Evolutionary conservation across 441 rosid species (phyloP), one percentile per base, ranked within the genome.

Genomic region (Pelargonium myrrhifolium): DNA sequence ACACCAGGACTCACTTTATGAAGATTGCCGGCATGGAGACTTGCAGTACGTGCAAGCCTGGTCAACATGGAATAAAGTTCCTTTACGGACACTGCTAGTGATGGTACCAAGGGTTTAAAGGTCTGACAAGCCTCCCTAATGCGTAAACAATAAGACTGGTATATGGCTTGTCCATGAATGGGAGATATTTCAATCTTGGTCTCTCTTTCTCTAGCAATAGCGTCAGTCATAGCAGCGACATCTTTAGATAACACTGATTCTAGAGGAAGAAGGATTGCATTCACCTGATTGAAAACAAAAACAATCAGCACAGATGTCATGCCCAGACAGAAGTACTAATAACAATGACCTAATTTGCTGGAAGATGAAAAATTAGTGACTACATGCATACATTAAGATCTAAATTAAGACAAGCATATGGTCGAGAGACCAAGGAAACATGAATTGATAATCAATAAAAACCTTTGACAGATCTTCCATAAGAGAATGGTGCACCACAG

Each of bases 121-220:
- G 78, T 80, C 83, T 86, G 89, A 76, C 67, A 81, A 76, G 90
- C 86, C 80, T 93, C 99, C 83, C 87, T 84, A 78, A 89, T 75
- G 81, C 86, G 87, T 73, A 78, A 71, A 81, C 84, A 68, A 73
- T 91, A 91, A 40, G 99, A 91, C 78, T 87, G 96, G 78, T 91
- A 89, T 76, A 93, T 90, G 45, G 95, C 96, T 75, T 91, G 96
- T 67, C 97, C 97, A 78, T 91, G 97, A 68, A 91, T 85, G 26
- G 93, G 90, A 65, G 87, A 89, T 74, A 89, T 86, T 80, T 91
- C 99, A 76, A 78, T 75, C 74, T 86, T 88, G 64, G 86, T 82
- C 84, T 93, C 96, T 75, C 78, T 82, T 79, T 87, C 97, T 77
- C 77, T 84, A 47, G 84, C 74, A 73, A 91, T 85, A 64, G 95